These are phyloP conservation scores for Jackrogersella multiformis DNA, from an alignment of 495 filamentous ascomycete genomes.

Conservation along the genomic window DNA sequence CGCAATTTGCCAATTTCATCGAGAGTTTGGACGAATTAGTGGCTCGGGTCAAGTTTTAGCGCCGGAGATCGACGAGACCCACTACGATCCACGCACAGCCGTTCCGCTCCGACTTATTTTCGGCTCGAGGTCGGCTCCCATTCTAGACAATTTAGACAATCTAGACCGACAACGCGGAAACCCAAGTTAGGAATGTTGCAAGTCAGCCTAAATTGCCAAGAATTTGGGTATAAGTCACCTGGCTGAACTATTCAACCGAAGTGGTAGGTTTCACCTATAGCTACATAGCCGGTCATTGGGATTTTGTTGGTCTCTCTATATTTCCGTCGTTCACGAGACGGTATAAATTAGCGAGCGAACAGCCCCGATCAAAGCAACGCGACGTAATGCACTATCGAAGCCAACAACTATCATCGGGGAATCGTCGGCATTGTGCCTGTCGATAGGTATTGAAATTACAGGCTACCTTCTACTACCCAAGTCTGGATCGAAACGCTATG, in stretches of 20 bases:
- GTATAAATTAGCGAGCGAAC: slow-evolving; percentile 15
- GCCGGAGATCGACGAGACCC: slow-evolving; percentile 24
- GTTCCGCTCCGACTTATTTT: slow-evolving; percentile 44
- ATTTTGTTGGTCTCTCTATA: slow-evolving; percentile 1
- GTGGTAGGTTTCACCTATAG: slow-evolving; percentile 28
- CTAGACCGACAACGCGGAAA: slow-evolving; percentile 33
- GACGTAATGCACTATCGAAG: neutral
- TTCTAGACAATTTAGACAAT: slow-evolving; percentile 24
- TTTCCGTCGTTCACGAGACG: slow-evolving; percentile 15
- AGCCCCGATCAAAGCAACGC: slow-evolving; percentile 3
- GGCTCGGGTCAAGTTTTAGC: slow-evolving; percentile 36
- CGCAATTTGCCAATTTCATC: slow-evolving; percentile 35
- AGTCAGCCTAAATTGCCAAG: slow-evolving; percentile 44
- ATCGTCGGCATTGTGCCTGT: neutral
- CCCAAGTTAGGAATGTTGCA: slow-evolving; percentile 42
- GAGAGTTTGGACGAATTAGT: slow-evolving; percentile 25
- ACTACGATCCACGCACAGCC: slow-evolving; percentile 19
- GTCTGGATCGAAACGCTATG: slow-evolving; percentile 9
- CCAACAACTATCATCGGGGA: slow-evolving; percentile 2
- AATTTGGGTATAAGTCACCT: slow-evolving; percentile 33
- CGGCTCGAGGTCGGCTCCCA: slow-evolving; percentile 35
- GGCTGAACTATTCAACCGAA: slow-evolving; percentile 31
- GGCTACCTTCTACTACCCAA: slow-evolving; percentile 11
- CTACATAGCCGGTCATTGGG: slow-evolving; percentile 10
- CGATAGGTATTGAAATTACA: slow-evolving; percentile 11